Conservation (phyloP, 2,329 filamentous ascomycete species). For the Verticillium klebahnii region DNA sequence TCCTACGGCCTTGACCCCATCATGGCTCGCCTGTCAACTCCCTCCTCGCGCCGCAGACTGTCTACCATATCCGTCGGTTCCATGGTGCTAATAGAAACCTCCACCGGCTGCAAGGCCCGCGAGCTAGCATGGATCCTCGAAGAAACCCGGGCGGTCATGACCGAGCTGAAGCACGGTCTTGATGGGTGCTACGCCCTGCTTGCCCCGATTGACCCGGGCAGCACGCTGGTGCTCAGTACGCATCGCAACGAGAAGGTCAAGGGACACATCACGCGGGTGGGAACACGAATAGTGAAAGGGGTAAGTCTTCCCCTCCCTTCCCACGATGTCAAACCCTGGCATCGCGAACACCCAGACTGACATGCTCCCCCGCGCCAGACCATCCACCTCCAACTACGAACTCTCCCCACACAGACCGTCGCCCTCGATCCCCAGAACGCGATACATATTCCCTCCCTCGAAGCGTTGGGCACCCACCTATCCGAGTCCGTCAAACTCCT, state of each 20-base stretch:
- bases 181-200: conserved; percentile 87
- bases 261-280: conserved; percentile 84
- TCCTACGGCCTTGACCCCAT: background rate
- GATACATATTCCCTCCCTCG: conserved; percentile 64
- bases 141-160: conserved; percentile 43
- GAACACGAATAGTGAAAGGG: conserved; percentile 87
- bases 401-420: conserved; percentile 50
- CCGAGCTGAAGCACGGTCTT: conserved; percentile 59
- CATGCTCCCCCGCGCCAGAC: conserved; percentile 42
- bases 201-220: conserved; percentile 77
- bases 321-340: background rate
- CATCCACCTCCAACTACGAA: conserved; percentile 71
- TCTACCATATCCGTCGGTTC: background rate
- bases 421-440: conserved; percentile 42
- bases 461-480: conserved; percentile 68
- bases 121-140: conserved; percentile 52
- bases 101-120: conserved; percentile 32
- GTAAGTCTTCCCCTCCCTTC: conserved; percentile 40
- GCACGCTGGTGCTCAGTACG: conserved; percentile 85
- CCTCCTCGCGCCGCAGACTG: background rate
- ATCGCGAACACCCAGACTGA: background rate
- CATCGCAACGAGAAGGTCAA: conserved; percentile 86
- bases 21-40: background rate
- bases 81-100: conserved; percentile 23
- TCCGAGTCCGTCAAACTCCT: conserved; percentile 81